Evolutionary conservation across 1,284 basidiomycete genomes (phyloP).

Genomic region (Cutaneotrichosporon sp.): DNA sequence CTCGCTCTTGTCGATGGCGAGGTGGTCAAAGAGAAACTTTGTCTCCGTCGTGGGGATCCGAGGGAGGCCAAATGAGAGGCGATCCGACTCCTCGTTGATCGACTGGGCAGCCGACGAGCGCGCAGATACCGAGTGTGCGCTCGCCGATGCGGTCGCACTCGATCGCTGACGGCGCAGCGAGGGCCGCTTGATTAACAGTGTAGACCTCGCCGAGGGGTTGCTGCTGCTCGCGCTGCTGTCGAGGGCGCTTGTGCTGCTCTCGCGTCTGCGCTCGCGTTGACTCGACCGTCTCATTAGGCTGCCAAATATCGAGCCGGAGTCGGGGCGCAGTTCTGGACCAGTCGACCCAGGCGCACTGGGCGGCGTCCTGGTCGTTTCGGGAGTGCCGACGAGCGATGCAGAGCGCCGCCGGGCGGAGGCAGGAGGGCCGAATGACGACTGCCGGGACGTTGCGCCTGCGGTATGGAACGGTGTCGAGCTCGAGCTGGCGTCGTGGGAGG

Average conservation of each 20-base stretch:
- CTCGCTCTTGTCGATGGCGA: neutral
- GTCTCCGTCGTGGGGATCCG: slow-evolving; percentile 23
- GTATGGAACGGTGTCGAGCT: no score
- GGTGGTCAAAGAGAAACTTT: slow-evolving; percentile 1
- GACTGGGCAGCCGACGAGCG: neutral
- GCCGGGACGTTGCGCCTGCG: neutral
- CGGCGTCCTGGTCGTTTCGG: no score
- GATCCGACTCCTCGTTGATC: slow-evolving; percentile 7
- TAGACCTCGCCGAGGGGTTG: neutral
- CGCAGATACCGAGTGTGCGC: no score
- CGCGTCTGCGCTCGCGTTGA: slow-evolving; percentile 1
- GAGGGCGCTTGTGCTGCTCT: neutral
- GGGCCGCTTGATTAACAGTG: neutral
- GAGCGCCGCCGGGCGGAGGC: neutral
- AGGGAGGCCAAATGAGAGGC: slow-evolving; percentile 40
- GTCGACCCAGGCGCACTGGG: neutral
- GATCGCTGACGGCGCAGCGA: neutral
- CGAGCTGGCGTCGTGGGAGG: no score
- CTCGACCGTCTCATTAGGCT: slow-evolving; percentile 1
- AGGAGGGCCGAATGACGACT: neutral
- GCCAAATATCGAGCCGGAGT: slow-evolving; percentile 2
- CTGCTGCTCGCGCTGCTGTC: neutral
- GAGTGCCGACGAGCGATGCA: neutral
- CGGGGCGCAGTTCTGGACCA: neutral
- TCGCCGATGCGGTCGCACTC: no score